Evolutionary conservation across 2,329 filamentous ascomycete genomes (phyloP), one percentile per base, ranked within the genome.

Genomic region (Chaetomium olivaceum): DNA sequence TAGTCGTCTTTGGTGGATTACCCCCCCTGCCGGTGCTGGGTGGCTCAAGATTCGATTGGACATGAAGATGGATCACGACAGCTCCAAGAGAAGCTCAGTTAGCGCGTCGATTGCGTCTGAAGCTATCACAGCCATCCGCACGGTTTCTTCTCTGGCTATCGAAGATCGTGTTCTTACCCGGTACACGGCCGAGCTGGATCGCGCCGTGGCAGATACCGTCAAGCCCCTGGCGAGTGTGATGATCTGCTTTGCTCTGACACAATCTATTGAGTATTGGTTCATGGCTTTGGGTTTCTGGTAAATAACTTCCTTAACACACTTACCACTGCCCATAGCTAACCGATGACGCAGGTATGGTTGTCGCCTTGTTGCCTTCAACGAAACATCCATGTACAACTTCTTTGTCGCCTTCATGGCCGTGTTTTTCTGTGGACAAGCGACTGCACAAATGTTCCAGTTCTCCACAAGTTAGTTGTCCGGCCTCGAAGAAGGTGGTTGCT

Each of bases 331-430:
- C 16, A 21, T 11, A 21, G 2, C 48, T 61, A 25, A 31, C 33
- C 5, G 3, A 0, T 6, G 25, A 5, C 4, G 23, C 21, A 67
- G 71, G 73, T 79, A 79, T 54, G 78, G 78, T 12, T 78, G 77
- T 50, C 72, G 74, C 2, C 71, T 80, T 1, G 69, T 80, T 1
- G 78, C 71, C 71, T 60, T 76, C 16, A 73, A 75, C 23, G 78
- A 81, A 67, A 79, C 80, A 58, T 70, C 71, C 29, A 71, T 80
- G 39, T 74, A 78, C n/a, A 70, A 80, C 52, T 82, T 81, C 69
- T 80, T 85, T 63, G 78, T 85, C 21, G 78, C 82, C 9, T 85
- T 85, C 67, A 79, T 84, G 74, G 80, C 78, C 2, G 78, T 85
- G 6, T 79, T 84, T 46, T 83, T 79, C 68, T 78, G 77, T 0